A percentile compares a stretch with the other conserved stretches of the same genome.
phyloP scores from a whole-genome alignment of 2,329 filamentous ascomycete species.

The Thelonectria olida region DNA sequence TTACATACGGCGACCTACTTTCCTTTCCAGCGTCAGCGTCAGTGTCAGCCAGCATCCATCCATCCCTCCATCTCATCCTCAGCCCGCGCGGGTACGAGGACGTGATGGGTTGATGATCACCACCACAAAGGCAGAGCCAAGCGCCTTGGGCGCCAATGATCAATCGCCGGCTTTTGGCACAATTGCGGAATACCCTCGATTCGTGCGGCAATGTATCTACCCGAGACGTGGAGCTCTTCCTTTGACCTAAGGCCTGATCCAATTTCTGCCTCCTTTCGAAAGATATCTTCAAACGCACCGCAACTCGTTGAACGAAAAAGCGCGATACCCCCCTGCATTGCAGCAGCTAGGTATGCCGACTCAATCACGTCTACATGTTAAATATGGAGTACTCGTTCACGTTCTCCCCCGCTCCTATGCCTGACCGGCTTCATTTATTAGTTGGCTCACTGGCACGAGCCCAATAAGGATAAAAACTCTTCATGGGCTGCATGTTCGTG shows the following conservation, averaged over 20 bases:
- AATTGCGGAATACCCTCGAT: slow-evolving; percentile 4
- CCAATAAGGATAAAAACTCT: slow-evolving; percentile 6
- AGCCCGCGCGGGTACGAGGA: slow-evolving; percentile 8
- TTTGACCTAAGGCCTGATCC: slow-evolving; percentile 2
- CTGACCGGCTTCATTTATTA: not conserved
- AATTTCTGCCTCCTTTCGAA: slow-evolving; percentile 1
- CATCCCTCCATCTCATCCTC: too few species aligned
- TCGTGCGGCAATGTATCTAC: slow-evolving; percentile 5
- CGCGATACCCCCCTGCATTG: slow-evolving; percentile 5
- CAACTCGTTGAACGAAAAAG: not conserved
- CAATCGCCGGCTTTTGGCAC: slow-evolving; percentile 14
- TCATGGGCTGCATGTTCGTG: slow-evolving; percentile 8
- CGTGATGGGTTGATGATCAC: slow-evolving; percentile 28
- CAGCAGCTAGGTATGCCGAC: not conserved
- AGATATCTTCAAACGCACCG: slow-evolving; percentile 5
- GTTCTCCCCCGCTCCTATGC: not conserved
- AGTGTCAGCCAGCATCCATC: too few species aligned
- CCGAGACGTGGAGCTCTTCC: not conserved
- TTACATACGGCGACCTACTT: not conserved
- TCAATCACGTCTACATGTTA: slow-evolving; percentile 4
- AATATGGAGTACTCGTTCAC: not conserved
- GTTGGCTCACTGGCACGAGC: not conserved
- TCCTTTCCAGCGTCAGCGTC: slow-evolving; percentile 29
- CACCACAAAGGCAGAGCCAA: slow-evolving; percentile 6
- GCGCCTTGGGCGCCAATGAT: slow-evolving; percentile 23